These are phyloP conservation scores for Citrus reticulata DNA, from an alignment of 345 rosid species.

Conservation along the genomic window DNA sequence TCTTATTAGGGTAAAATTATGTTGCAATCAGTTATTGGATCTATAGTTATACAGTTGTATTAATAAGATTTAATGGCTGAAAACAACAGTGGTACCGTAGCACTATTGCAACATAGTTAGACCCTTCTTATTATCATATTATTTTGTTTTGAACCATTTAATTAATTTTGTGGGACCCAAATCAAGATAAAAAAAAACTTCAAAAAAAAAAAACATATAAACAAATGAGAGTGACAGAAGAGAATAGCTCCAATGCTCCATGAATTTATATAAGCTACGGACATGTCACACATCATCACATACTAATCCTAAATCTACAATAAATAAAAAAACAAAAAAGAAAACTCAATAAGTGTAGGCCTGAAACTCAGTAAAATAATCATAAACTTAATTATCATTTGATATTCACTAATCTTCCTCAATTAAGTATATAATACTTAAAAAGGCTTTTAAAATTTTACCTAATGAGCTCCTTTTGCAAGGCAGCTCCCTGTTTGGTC, in stretches of 20 bases:
- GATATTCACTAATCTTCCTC: neutral
- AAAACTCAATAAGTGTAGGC: too few species aligned
- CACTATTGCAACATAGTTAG: too few species aligned
- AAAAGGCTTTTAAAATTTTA: neutral
- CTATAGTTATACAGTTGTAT: too few species aligned
- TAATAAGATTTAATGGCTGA: too few species aligned
- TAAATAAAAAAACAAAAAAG: neutral
- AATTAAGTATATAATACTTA: neutral
- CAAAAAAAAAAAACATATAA: neutral
- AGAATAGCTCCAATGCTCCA: neutral
- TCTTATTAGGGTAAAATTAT: too few species aligned
- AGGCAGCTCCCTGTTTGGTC: slow-evolving; percentile 35
- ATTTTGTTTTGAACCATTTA: too few species aligned
- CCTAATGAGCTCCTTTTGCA: slow-evolving; percentile 41
- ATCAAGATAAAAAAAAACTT: too few species aligned
- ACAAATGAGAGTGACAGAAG: neutral
- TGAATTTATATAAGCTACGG: neutral
- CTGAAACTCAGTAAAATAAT: too few species aligned
- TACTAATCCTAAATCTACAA: neutral
- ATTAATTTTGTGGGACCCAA: too few species aligned
- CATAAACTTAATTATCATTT: neutral
- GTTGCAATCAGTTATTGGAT: too few species aligned
- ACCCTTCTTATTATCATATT: too few species aligned
- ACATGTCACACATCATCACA: neutral
- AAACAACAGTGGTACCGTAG: too few species aligned